Evolutionary conservation across 2,329 filamentous ascomycete genomes (phyloP).

Genomic region (Scedosporium dehoogii): DNA sequence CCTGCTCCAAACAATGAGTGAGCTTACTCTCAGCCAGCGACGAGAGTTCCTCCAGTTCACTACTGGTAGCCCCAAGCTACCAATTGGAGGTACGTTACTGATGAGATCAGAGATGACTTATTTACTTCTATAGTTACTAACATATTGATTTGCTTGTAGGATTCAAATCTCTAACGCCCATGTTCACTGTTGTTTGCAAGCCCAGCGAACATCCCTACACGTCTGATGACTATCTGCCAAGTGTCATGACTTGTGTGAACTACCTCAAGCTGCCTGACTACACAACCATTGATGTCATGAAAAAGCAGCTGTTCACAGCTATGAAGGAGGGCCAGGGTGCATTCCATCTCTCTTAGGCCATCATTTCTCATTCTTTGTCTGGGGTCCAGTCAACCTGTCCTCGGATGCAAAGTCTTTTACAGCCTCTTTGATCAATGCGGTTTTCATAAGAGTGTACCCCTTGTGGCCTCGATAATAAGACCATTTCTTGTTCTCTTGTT

Average conservation of each 20-base stretch:
- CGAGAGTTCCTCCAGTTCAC: slow-evolving; percentile 97
- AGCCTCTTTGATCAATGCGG: not conserved
- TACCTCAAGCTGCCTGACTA: slow-evolving; percentile 98
- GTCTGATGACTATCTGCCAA: slow-evolving; percentile 96
- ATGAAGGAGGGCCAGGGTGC: slow-evolving; percentile 95
- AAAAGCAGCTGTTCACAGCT: slow-evolving; percentile 68
- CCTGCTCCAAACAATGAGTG: slow-evolving; percentile 87
- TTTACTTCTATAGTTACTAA: slow-evolving; percentile 2
- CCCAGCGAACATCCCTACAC: slow-evolving; percentile 91
- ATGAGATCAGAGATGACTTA: not conserved
- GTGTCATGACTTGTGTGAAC: slow-evolving; percentile 99
- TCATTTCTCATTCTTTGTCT: not conserved
- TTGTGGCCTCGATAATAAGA: not conserved
- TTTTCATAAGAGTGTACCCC: not conserved
- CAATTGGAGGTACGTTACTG: slow-evolving; percentile 73
- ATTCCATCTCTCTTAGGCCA: slow-evolving; percentile 75
- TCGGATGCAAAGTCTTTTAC: not conserved
- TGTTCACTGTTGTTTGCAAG: slow-evolving; percentile 99
- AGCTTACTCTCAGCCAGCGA: slow-evolving; percentile 62
- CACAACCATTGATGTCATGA: slow-evolving; percentile 65
- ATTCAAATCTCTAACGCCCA: slow-evolving; percentile 92
- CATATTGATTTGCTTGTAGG: slow-evolving; percentile 38
- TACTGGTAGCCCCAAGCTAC: slow-evolving; percentile 93
- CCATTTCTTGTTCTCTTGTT: not conserved
- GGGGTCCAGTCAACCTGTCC: slow-evolving; percentile 6